Percentiles rank a stretch among this genome's conserved stretches.
These are phyloP conservation scores for Zangia roseola DNA, from an alignment of 768 basidiomycete genomes.

Conservation along the genomic window DNA sequence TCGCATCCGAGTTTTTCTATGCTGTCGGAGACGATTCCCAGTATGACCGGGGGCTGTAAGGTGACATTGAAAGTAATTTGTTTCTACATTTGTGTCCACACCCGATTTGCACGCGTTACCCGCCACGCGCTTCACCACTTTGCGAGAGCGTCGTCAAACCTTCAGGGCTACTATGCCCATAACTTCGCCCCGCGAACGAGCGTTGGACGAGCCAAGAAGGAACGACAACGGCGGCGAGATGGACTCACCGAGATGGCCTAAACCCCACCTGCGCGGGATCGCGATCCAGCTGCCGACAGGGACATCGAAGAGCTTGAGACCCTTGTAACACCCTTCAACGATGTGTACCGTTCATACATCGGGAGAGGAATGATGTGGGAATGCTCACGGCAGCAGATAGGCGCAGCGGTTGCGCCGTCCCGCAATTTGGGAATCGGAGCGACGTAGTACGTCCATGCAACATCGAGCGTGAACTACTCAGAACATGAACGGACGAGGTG, in stretches of 20 bases:
- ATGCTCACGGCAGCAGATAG: conserved; percentile 35
- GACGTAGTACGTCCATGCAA: conserved; percentile 38
- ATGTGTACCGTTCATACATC: neutral
- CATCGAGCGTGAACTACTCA: conserved; percentile 11
- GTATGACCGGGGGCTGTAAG: no score
- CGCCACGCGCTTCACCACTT: neutral
- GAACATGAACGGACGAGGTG: no score
- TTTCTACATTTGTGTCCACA: no score
- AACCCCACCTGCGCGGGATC: conserved; percentile 43
- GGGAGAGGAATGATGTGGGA: neutral
- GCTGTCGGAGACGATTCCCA: no score
- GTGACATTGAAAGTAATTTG: no score
- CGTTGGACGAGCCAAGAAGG: neutral
- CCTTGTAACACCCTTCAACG: conserved; percentile 42
- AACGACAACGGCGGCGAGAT: neutral
- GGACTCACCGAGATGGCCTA: conserved; percentile 40
- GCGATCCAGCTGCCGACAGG: conserved; percentile 39
- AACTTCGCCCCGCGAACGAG: conserved; percentile 11
- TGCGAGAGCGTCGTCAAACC: conserved; percentile 6
- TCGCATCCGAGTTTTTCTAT: no score
- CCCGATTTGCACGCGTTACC: no score
- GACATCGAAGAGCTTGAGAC: conserved; percentile 36
- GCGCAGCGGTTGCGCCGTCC: conserved; percentile 39
- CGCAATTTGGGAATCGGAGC: conserved; percentile 45
- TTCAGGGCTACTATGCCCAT: conserved; percentile 22